Conservation (phyloP, 2,329 filamentous ascomycete genomes). For the Gnomoniopsis sp. region DNA sequence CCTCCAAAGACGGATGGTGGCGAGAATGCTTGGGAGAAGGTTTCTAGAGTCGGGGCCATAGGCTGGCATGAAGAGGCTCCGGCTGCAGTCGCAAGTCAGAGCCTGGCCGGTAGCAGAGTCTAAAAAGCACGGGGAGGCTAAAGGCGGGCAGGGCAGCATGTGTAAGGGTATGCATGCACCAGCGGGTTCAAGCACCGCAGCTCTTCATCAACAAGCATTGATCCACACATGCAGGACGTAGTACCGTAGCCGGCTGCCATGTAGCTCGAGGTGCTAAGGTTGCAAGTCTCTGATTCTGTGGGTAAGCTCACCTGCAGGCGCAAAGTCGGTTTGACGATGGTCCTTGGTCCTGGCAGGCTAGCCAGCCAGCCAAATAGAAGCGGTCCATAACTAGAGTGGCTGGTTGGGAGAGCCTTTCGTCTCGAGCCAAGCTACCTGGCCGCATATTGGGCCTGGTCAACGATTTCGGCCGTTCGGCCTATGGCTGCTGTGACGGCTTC, state of each 20-base stretch:
- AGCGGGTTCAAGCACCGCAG: not conserved
- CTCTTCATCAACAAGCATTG: constrained; percentile 9
- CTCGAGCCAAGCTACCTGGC: constrained; percentile 17
- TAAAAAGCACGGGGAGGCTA: constrained; percentile 3
- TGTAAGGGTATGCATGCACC: constrained; percentile 7
- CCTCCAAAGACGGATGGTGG: not conserved
- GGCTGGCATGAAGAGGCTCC: constrained; percentile 1
- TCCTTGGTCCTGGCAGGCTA: not conserved
- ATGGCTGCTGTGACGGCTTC: constrained; percentile 9
- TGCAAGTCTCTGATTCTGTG: constrained; percentile 13
- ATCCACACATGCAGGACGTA: not conserved
- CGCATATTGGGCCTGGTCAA: constrained; percentile 18
- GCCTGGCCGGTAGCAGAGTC: constrained; percentile 12
- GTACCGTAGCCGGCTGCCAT: not conserved
- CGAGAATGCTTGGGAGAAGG: not conserved
- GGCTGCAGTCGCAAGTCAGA: constrained; percentile 1
- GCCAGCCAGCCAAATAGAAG: constrained; percentile 4
- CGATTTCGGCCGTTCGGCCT: constrained; percentile 15
- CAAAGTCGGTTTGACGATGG: not conserved
- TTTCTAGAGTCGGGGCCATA: not conserved
- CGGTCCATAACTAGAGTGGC: constrained; percentile 12
- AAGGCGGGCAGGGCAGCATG: constrained; percentile 12
- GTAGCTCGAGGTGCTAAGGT: constrained; percentile 9
- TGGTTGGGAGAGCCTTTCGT: constrained; percentile 16
- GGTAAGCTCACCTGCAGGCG: constrained; percentile 14